These are phyloP conservation scores for Cladophialophora chaetospira DNA, from an alignment of 2,329 filamentous ascomycete genomes.

Conservation along the genomic window DNA sequence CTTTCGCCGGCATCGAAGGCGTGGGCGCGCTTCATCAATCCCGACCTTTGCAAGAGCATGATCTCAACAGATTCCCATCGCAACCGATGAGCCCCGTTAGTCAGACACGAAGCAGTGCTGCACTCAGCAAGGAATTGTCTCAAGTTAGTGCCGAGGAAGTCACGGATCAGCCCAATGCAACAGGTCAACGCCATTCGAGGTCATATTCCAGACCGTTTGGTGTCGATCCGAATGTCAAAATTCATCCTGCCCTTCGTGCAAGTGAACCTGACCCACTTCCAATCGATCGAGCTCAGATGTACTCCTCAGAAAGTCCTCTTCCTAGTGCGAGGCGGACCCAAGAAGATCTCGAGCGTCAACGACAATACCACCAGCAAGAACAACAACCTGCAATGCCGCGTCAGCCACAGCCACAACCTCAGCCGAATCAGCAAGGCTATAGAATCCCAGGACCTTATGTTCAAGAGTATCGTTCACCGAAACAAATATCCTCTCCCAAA, in stretches of 20 bases:
- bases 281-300: conserved; percentile 21
- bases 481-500: conserved; percentile 23
- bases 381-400: conserved; percentile 1
- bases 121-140: conserved; percentile 24
- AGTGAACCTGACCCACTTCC: conserved; percentile 11
- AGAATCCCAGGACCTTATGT: conserved; percentile 34
- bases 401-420: neutral
- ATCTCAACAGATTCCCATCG: conserved; percentile 10
- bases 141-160: conserved; percentile 28
- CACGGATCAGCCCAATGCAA: conserved; percentile 12
- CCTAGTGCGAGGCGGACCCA: conserved; percentile 29
- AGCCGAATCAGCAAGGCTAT: conserved; percentile 23
- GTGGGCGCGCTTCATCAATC: conserved; percentile 15
- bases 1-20: conserved; percentile 22
- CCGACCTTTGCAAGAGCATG: neutral
- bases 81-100: conserved; percentile 26
- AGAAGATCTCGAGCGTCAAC: conserved; percentile 19
- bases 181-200: conserved; percentile 13
- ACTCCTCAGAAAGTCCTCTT: conserved; percentile 26
- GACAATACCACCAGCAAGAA: conserved; percentile 19
- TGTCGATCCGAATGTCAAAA: conserved; percentile 18
- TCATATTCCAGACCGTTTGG: conserved; percentile 28
- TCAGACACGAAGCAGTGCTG: conserved; percentile 19
- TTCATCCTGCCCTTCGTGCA: conserved; percentile 21
- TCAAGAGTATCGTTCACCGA: conserved; percentile 31